Evolutionary conservation across 805 yeast species (phyloP), one percentile per base, ranked within the genome.

Genomic region (Pichia thaimueangensis): DNA sequence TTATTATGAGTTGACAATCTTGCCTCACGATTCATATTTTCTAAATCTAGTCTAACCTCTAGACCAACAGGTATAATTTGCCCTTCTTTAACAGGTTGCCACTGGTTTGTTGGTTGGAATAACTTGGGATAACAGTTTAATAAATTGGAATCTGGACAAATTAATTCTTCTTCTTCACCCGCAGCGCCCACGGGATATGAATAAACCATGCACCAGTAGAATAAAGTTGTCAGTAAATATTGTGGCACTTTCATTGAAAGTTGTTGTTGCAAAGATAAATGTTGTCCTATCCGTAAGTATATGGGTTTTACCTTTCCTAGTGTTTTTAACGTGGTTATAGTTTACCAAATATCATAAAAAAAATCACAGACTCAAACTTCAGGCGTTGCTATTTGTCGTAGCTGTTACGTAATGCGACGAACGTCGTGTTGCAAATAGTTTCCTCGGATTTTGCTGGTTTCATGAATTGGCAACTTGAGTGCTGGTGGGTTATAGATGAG

Each of bases 1-100:
- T 20, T 32, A 13, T n/a, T 16, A 30, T 21, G n/a, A 15, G 23
- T 32, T 5, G 77, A 51, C 5, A 82, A 47, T 50, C 78, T 83
- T 1, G 95, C 96, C 59, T 82, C 84, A 52, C 73, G 76, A 22
- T 64, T 60, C 16, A 82, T 80, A 0, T 88, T 79, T n/a, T 81
- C 86, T 44, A 88, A 62, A 57, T 86, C 81, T 51, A 89, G 53
- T 49, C 86, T 69, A 11, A 88, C 76, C 59, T 85, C 89, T 27
- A 85, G 62, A 0, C 97, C 97, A 6, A 74, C 75, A 0, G 96
- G 95, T 4, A 89, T 70, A 7, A 73, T 70, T 54, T 86, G 96
- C n/a, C 80, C 87, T 37, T 74, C 80, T 50, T 64, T 69, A 5
- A 89, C 74, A 2, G 56, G 56, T 63, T 80, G 78, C 95, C 96